Evolutionary conservation across 176 grass and related monocot species (phyloP), one percentile per base, ranked within the genome.

Genomic region (Chloris gayana): DNA sequence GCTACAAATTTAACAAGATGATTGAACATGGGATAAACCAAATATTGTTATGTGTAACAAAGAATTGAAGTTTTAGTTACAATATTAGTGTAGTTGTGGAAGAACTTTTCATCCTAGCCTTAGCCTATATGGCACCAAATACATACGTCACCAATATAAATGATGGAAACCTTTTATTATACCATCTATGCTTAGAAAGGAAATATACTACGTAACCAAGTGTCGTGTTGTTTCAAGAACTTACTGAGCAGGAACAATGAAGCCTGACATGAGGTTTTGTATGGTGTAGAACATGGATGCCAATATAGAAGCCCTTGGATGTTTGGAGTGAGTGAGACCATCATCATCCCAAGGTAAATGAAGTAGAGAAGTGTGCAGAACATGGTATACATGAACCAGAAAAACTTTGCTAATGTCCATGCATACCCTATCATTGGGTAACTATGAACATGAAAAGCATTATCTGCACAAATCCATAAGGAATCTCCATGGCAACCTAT

Each of bases 401-500:
- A 84, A 41, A 93, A 91, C 58, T 97, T 97, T 6, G 53, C 5
- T 4, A 74, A 74, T 58, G 84, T 89, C 88, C 91, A 97, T 21
- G 68, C 33, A 18, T 86, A 97, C 22, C 93, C 93, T 42, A 93
- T 85, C 67, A 89, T 76, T 32, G 93, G 93, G 47, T 97, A 97
- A 88, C 50, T 76, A 97, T 85, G 17, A 83, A 57, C 83, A 87
- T 91, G 70, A 91, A 89, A 41, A 97, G 1, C 27, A 62, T 9
- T 61, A 67, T 59, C 44, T 98, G 92, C 61, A 95, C 26, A 42
- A 98, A 86, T 30, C 95, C 95, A 85, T 98, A 98, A 1, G 95
- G 95, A 62, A 95, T 89, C 84, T 98, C 95, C 79, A 95, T 94
- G 67, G 93, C 74, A 78, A 98, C 95, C 95, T 98, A 71, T 73